Evolutionary conservation across 1,139 yeast species (phyloP), one percentile per base, ranked within the genome.

Genomic region (Geotrichum macrosporum): DNA sequence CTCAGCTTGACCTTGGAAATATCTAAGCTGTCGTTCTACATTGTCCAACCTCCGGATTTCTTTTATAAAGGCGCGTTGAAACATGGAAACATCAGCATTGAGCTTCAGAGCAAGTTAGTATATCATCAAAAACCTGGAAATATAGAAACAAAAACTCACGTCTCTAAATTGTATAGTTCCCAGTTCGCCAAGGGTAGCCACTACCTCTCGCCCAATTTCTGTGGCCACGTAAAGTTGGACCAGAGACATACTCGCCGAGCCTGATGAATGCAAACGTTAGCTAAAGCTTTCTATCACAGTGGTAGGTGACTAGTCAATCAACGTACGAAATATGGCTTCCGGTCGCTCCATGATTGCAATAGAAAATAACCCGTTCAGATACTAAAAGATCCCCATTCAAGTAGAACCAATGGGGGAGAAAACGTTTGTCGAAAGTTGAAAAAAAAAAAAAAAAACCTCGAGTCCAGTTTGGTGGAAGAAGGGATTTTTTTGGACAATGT

Each of bases 241-340:
- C 55, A 89, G 74, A 37, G 88, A 76, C 97, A 92, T 89, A 50
- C 94, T 95, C 68, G 97, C 96, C 47, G 96, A 85, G 68, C 94
- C 74, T 71, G n/a, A 45, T 26, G 35, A 18, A 24, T 37, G n/a
- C n/a, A n/a, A n/a, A n/a, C n/a, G 30, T 22, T 16, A 18, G 36
- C 27, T 20, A 36, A 24, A 26, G 41, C 35, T 13, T 20, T 35
- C 24, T 18, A 34, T 35, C 22, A n/a, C 18, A 34, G 15, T 9
- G 30, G 33, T 5, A 15, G 36, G 40, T 34, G 27, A 18, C 36
- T 19, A n/a, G 41, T 2, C n/a, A 8, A 15, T n/a, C n/a, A 12
- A 41, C 50, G 27, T 43, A 51, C 53, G 51, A 38, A 51, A 51
- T 35, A 51, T 51, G 35, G 53, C 54, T 42, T 51, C 54, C 36